phyloP scores from a whole-genome alignment of 225 moss, liverwort and hornwort genomes.

The Lunularia cruciata region DNA sequence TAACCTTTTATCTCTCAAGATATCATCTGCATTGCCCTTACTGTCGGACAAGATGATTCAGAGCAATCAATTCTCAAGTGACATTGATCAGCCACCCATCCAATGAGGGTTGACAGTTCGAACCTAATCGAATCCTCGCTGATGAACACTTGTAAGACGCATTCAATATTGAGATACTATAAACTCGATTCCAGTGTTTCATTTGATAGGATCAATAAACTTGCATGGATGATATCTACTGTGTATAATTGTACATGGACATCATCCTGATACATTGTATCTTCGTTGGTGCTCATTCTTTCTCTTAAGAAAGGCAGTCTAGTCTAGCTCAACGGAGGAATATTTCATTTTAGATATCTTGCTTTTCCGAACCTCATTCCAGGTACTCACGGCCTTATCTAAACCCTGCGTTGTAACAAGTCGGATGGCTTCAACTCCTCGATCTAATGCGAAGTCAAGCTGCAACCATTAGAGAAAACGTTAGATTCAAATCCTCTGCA shows the following conservation, averaged over 20 bases:
- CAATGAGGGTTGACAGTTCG: no score
- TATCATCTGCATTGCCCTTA: no score
- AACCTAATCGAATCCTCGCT: no score
- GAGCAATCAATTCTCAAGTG: no score
- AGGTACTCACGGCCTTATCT: conserved; percentile 84
- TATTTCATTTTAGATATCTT: conserved; percentile 48
- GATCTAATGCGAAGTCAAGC: conserved; percentile 68
- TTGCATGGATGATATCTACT: neutral
- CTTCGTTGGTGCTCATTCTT: neutral
- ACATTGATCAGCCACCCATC: no score
- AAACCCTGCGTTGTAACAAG: conserved; percentile 69
- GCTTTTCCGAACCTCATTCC: conserved; percentile 86
- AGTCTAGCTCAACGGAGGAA: conserved; percentile 27
- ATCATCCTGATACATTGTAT: neutral
- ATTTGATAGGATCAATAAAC: neutral
- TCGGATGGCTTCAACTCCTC: conserved; percentile 77
- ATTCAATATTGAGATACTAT: no score
- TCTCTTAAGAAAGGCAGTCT: neutral
- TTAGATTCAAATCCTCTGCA: no score
- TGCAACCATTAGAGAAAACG: conserved; percentile 44
- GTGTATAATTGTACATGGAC: conserved; percentile 3
- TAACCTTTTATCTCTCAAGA: no score
- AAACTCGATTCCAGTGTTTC: no score
- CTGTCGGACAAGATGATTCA: no score
- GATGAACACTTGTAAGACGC: no score